Evolutionary conservation across 768 basidiomycete species (phyloP), one percentile per base, ranked within the genome.

Genomic region (Boletus reticulatus): DNA sequence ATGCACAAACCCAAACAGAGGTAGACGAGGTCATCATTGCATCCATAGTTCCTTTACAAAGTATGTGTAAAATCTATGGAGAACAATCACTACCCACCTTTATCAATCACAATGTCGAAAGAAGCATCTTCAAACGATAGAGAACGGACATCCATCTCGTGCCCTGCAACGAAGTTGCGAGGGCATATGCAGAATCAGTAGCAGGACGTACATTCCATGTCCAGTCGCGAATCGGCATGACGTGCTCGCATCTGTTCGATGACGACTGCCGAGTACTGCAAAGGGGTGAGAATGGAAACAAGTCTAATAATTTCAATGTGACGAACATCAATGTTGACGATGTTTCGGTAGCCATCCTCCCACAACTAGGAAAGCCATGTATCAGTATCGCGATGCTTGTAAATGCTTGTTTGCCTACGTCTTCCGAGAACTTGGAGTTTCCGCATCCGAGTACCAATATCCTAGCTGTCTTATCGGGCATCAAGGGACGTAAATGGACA

Each of bases 391-490:
- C n/a, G 45, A 34, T n/a, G 6, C 4, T 14, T 16, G 24, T 24
- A 32, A 17, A 16, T 3, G 22, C 4, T 11, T 2, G 0, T 34
- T 42, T 11, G 47, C 65, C 19, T 59, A 90, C 89, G 56, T 92
- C 84, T 72, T 91, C 85, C 11, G 89, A 89, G 39, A 93, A 73
- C 52, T 73, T 88, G 4, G 91, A 90, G 69, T 92, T 93, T 11
- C 92, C 91, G 65, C 91, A 93, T 51, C 89, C 89, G 17, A 94
- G 82, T 80, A 94, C 87, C 43, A 93, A 70, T 59, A 93, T 88
- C 24, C 78, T 75, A 2, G 84, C 78, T 5, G 67, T 64, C 67
- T 79, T 87, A 57, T 82, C 72, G 0, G 88, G 89, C 20, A 94
- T 79, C 32, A 87, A 72, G 34, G 79, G 79, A 39, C 78, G 78